phyloP scores from a whole-genome alignment of 2,329 filamentous ascomycete genomes.

The Penicillium janthinellum region DNA sequence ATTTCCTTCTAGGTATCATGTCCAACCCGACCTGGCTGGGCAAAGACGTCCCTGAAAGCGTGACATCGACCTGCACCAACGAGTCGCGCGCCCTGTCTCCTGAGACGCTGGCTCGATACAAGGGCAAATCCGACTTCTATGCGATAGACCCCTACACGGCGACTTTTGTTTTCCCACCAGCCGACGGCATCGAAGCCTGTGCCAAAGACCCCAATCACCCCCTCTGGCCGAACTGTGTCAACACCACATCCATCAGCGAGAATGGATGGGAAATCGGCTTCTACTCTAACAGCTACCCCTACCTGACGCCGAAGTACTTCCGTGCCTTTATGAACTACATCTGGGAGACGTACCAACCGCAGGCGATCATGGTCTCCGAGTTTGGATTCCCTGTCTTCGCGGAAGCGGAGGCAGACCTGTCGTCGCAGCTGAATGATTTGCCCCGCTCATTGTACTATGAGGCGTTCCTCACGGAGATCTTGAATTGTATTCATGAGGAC shows the following conservation, averaged over 20 bases:
- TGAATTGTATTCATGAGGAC: slow-evolving; percentile 5
- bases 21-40: slow-evolving; percentile 1
- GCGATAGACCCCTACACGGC: slow-evolving; percentile 3
- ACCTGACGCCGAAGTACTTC: slow-evolving; percentile 1
- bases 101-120: background rate
- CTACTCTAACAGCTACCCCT: background rate
- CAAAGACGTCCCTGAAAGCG: background rate
- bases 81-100: background rate
- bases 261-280: slow-evolving; percentile 4
- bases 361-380: background rate
- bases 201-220: background rate
- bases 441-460: slow-evolving; percentile 3
- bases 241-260: background rate
- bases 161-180: slow-evolving; percentile 1
- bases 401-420: background rate
- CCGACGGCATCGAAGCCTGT: slow-evolving; percentile 1
- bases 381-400: background rate
- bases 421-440: background rate
- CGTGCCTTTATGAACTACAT: background rate
- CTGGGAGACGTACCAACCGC: background rate
- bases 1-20: background rate
- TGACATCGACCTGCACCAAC: background rate
- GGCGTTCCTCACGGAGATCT: background rate
- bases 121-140: slow-evolving; percentile 4
- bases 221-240: slow-evolving; percentile 4